Evolutionary conservation across 805 yeast species (phyloP), one percentile per base, ranked within the genome.

Genomic region (Kodamaea jinghongensis): DNA sequence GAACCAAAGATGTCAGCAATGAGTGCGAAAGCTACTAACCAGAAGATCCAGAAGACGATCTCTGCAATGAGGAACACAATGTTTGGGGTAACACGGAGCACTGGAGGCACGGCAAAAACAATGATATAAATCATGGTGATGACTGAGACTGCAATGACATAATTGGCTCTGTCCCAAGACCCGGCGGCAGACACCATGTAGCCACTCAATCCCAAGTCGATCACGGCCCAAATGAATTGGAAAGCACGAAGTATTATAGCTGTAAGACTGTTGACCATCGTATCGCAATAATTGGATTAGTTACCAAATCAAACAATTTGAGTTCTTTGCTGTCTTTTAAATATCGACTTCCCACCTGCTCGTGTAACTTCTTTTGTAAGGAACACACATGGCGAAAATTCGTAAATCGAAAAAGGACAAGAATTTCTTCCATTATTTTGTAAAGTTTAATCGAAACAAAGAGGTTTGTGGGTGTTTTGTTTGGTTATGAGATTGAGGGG

Each of bases 21-120:
- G 2, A 28, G 43, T 4, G 56, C 61, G 47, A 58, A 56, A 3
- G 52, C 38, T 2, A 53, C 49, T 25, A 56, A 45, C 59, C 58
- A 58, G 17, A 58, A 43, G 4, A 54, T 43, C 38, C 47, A 45
- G 30, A 56, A 33, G 3, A 48, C 22, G 7, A 30, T 17, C 34
- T 58, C 63, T 4, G 29, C 23, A 10, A 46, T 30, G n/a, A 54
- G 38, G 2, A 50, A 14, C 3, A 32, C 44, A 6, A 47, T 22
- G 11, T 44, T 31, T 4, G 51, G 52, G 8, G 52, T 27, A 5
- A 35, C 12, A 6, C 17, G n/a, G 31, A 38, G 45, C 4, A 42
- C 25, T 1, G 28, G n/a, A 4, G 52, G 52, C 5, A 46, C 28
- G 7, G 35, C 16, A 4, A 49, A 34, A 8, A 23, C 35, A n/a